phyloP scores from a whole-genome alignment of 768 basidiomycete genomes.

The Lactarius deliciosus region DNA sequence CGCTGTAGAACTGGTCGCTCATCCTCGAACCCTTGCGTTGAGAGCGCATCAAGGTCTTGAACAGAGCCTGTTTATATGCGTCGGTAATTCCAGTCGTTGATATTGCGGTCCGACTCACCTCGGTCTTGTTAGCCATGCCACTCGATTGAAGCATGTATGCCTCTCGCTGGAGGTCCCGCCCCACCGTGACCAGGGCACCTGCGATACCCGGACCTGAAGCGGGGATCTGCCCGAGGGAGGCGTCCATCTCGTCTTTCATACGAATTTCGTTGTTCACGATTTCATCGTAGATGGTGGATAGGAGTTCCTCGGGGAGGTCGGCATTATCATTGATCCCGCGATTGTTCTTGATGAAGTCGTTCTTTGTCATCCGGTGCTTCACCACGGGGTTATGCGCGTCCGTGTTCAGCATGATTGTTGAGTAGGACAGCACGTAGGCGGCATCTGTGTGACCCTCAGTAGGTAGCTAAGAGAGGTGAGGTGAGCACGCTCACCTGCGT shows the following conservation, averaged over 20 bases:
- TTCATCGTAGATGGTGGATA: conserved; percentile 82
- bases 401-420: conserved; percentile 94
- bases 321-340: conserved; percentile 91
- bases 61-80: conserved; percentile 69
- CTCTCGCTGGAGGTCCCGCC: conserved; percentile 92
- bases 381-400: conserved; percentile 95
- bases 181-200: conserved; percentile 82
- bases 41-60: conserved; percentile 87
- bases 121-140: conserved; percentile 95
- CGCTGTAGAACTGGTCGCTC: conserved; percentile 91
- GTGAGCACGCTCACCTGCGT: conserved; percentile 69
- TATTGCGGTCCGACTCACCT: conserved; percentile 48
- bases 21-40: conserved; percentile 81
- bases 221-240: conserved; percentile 42
- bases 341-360: conserved; percentile 92
- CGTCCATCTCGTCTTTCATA: conserved; percentile 97
- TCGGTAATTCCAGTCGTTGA: background rate
- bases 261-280: conserved; percentile 91
- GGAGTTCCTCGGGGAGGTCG: conserved; percentile 83
- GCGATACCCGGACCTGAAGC: conserved; percentile 69
- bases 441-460: conserved; percentile 55
- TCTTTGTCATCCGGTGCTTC: conserved; percentile 91
- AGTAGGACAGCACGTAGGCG: conserved; percentile 93
- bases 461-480: background rate
- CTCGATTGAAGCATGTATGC: conserved; percentile 94